Evolutionary conservation across 139 green algal species (phyloP).

Genomic region (Tetraselmis striata): DNA sequence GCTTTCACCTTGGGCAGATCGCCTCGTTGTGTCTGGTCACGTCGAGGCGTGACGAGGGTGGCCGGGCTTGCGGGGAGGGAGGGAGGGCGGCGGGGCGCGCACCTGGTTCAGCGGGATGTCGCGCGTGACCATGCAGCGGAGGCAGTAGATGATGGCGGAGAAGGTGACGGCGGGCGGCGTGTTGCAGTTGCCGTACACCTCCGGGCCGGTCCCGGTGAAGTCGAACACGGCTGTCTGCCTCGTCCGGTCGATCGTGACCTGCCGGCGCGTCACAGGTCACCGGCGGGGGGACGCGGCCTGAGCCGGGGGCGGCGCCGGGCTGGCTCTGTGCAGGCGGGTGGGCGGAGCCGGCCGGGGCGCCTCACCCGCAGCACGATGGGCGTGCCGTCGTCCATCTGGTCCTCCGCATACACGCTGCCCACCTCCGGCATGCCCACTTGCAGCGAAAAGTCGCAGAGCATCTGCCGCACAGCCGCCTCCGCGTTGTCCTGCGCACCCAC

Average conservation of each 20-base stretch:
- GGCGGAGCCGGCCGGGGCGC: too few species aligned
- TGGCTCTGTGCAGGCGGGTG: too few species aligned
- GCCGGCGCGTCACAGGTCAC: too few species aligned
- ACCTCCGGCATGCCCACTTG: conserved; percentile 63
- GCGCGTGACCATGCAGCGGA: conserved; percentile 79
- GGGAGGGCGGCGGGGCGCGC: too few species aligned
- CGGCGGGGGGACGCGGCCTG: too few species aligned
- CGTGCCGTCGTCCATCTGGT: conserved; percentile 94
- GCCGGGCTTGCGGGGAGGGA: neutral
- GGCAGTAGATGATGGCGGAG: conserved; percentile 89
- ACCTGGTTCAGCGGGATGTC: conserved; percentile 93
- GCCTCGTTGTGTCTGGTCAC: neutral
- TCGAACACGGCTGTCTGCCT: conserved; percentile 74
- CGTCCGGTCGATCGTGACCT: conserved; percentile 81
- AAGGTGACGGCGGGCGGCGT: conserved; percentile 84
- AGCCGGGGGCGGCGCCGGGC: too few species aligned
- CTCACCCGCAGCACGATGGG: conserved; percentile 55
- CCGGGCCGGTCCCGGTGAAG: conserved; percentile 78
- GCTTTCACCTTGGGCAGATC: too few species aligned
- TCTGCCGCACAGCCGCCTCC: conserved; percentile 73
- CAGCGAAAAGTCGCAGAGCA: conserved; percentile 70
- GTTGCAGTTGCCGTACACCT: conserved; percentile 95
- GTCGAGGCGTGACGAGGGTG: neutral
- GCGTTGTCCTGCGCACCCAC: conserved; percentile 67
- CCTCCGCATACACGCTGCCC: conserved; percentile 60